These are phyloP conservation scores for Aureobasidium zeae DNA, from an alignment of 2,329 filamentous ascomycete species.

Conservation along the genomic window DNA sequence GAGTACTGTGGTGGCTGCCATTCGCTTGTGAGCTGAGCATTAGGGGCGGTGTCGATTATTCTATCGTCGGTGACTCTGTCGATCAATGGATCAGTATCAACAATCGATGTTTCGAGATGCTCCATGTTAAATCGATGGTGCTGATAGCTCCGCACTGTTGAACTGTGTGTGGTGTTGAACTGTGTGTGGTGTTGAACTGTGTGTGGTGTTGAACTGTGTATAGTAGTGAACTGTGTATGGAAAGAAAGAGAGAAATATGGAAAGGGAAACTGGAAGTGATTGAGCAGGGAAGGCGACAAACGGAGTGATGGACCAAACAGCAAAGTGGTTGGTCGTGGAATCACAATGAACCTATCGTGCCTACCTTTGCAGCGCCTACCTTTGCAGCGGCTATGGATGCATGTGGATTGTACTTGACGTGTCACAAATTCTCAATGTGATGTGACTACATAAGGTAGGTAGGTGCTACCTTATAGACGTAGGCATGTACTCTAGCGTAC, in stretches of 20 bases:
- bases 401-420: conserved; percentile 1
- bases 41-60: background rate
- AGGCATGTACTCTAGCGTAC: too few relatives aligned
- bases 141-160: too few relatives aligned
- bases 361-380: too few relatives aligned
- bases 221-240: background rate
- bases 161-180: too few relatives aligned
- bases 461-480: too few relatives aligned
- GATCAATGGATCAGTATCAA: background rate
- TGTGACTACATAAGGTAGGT: too few relatives aligned
- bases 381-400: too few relatives aligned
- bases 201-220: too few relatives aligned
- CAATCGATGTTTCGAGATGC: background rate
- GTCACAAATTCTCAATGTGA: background rate
- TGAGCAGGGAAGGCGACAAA: background rate
- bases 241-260: background rate
- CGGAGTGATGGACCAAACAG: too few relatives aligned
- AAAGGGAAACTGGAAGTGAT: background rate
- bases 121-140: background rate
- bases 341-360: too few relatives aligned
- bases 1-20: background rate
- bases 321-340: too few relatives aligned
- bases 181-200: too few relatives aligned
- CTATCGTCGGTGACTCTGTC: background rate
- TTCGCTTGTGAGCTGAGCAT: background rate